Evolutionary conservation across 1,284 basidiomycete genomes (phyloP).

Genomic region (Sanghuangporus weigelae): DNA sequence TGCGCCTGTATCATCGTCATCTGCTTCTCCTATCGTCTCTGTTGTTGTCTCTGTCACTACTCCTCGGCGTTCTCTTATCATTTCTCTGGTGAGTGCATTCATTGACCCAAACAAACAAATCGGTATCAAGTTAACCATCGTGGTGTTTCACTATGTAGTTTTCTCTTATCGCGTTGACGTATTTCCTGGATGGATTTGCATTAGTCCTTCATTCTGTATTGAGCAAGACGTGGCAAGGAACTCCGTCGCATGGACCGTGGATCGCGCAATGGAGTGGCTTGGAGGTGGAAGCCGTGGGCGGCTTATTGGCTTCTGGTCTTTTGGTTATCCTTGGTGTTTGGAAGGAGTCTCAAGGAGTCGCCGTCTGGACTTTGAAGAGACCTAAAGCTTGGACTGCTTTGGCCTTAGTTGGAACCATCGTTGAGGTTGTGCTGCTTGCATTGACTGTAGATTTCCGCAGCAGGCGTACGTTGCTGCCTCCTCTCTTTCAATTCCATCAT

Average conservation of each 20-base stretch:
- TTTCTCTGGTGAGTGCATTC: slow-evolving; percentile 49
- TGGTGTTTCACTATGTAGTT: not conserved
- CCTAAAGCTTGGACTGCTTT: slow-evolving; percentile 48
- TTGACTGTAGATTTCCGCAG: slow-evolving; percentile 35
- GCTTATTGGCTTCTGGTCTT: slow-evolving; percentile 61
- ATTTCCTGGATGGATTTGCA: slow-evolving; percentile 79
- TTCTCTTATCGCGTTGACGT: slow-evolving; percentile 64
- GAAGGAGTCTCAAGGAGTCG: slow-evolving; percentile 67
- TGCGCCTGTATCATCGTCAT: slow-evolving; percentile 25
- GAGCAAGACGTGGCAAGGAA: slow-evolving; percentile 51
- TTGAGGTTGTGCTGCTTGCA: slow-evolving; percentile 49
- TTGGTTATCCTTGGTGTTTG: slow-evolving; percentile 67
- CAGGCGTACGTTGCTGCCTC: slow-evolving; percentile 35
- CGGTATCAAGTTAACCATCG: too few relatives aligned
- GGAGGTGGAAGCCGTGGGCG: slow-evolving; percentile 61
- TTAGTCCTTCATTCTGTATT: slow-evolving; percentile 62
- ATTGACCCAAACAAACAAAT: too few relatives aligned
- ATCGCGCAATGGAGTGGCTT: slow-evolving; percentile 50
- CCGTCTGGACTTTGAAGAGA: slow-evolving; percentile 62
- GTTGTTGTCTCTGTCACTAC: slow-evolving; percentile 67
- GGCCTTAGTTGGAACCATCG: slow-evolving; percentile 55
- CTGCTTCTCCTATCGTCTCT: slow-evolving; percentile 62
- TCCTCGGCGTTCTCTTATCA: slow-evolving; percentile 69
- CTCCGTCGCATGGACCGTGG: slow-evolving; percentile 15
- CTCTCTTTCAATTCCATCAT: not conserved